Evolutionary conservation across 179 eudicot species (phyloP), one percentile per base, ranked within the genome.

Genomic region (Drosera spatulata): DNA sequence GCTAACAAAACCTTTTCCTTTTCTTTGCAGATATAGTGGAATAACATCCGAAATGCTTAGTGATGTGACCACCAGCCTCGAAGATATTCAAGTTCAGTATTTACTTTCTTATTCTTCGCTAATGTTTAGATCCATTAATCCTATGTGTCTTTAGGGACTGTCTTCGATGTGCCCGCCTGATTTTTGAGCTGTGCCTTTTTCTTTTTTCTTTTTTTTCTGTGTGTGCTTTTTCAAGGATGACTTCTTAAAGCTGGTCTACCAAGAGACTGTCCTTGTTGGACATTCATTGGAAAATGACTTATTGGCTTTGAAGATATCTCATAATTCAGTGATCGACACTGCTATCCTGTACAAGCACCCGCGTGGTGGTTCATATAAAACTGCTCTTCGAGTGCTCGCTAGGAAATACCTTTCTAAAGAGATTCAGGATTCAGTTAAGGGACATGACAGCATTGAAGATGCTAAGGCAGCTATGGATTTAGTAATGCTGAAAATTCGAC

Each of bases 401-500:
- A 77, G 82, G 41, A 86, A 51, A 56, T 89, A 80, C 61, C 97
- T 89, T 58, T 70, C 76, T 49, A 80, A 84, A 70, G 91, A 79
- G 71, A 89, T 89, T 61, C 97, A 89, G 66, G 82, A 84, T 68
- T 86, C 96, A 48, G 88, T 65, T 48, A 74, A 76, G 61, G 97
- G 97, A 41, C 97, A 89, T 69, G 97, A 89, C 69, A 89, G 97
- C 64, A 50, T 77, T 59, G 97, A 89, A 77, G 97, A 89, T 84
- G 97, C 97, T 44, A 84, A 78, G 72, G 78, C 97, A 37, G 72
- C 97, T 40, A 44, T 89, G 85, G 95, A 89, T 51, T 74, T 89
- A 60, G 95, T 91, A 47, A 65, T 86, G 64, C 76, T 89, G 38
- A 89, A 89, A 65, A 63, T 89, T 41, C 75, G 44, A 77, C 71